These are phyloP conservation scores for Hypoxylon intermedium DNA, from an alignment of 495 filamentous ascomycete genomes.

Conservation along the genomic window DNA sequence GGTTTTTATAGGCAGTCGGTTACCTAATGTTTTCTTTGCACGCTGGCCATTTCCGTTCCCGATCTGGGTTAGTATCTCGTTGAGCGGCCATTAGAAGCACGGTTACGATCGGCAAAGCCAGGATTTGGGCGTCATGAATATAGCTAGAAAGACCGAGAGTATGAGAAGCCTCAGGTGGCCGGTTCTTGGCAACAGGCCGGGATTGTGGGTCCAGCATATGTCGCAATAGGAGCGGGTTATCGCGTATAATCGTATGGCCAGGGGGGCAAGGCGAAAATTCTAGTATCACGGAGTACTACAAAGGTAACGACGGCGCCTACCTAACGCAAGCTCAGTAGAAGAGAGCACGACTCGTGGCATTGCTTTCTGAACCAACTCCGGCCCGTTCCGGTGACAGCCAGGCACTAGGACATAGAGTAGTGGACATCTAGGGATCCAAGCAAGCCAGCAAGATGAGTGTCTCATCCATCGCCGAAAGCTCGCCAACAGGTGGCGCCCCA, in stretches of 20 bases:
- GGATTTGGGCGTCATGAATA: not conserved
- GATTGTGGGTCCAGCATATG: conserved; percentile 25
- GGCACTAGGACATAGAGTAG: not conserved
- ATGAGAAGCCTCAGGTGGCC: not conserved
- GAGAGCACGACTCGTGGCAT: not conserved
- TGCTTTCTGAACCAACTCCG: not conserved
- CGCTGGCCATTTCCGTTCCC: not conserved
- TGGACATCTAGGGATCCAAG: not conserved
- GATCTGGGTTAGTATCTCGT: not conserved
- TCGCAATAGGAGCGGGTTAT: conserved; percentile 39
- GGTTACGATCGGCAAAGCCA: conserved; percentile 7
- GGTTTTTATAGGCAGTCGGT: too few relatives aligned
- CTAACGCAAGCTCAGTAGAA: not conserved
- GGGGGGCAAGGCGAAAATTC: not conserved
- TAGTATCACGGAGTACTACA: not conserved
- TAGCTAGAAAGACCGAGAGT: conserved; percentile 11
- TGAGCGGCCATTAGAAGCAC: too few relatives aligned
- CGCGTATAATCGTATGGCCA: conserved; percentile 22
- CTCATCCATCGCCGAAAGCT: not conserved
- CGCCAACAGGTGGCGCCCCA: not conserved
- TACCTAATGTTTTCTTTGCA: too few relatives aligned
- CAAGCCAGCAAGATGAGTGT: conserved; percentile 6
- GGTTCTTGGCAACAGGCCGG: conserved; percentile 15
- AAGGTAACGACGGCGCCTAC: not conserved
- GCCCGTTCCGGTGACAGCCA: not conserved